Base-by-base conservation (phyloP, 306 rosid species). In the Cotoneaster glaucophyllus region DNA sequence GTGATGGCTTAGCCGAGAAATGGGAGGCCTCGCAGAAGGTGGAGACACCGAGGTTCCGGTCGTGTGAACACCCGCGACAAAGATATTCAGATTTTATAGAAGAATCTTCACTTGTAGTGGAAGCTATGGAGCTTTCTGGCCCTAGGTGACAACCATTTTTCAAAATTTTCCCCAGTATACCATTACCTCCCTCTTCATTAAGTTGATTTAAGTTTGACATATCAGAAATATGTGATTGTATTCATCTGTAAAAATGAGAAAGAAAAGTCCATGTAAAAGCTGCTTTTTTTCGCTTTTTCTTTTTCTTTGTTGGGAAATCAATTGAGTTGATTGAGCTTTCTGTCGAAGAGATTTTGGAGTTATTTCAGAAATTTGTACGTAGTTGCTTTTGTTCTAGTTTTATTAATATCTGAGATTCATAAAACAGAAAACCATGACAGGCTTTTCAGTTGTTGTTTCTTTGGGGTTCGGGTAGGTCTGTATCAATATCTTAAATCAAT, bases 61-160 rank as follows among this genome's bases (percentile, higher is more conserved):
- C 79, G 18, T 69, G 81, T 64, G 99, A 96, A 67, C 81, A 83
- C 70, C 91, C 88, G 0, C 93, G 93, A 34, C 96, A 84, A 79
- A 84, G 92, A 76, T 96, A 92, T 65, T 90, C 99, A 48, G 98
- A 93, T 84, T 96, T 81, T 66, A 89, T 96, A 68, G 98, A 92
- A 64, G 99, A 96, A 83, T 92, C 97, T 58, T 89, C 99, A 45
- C 91, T 96, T 52, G 90, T 96, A 64, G 70, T 90, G 32, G 99
- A 96, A 84, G 98, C 98, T 31, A 90, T 96, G 98, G 99, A 96
- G 87, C 99, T 96, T 70, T 96, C 99, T 52, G 99, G 99, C 28
- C 99, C 99, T 61, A 90, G 99, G 86, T 96, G 94, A 96, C 80
- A 57, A 62, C 43, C 75, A 73, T 82, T 79, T 75, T 85, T n/a